Conservation (phyloP, 2,329 filamentous ascomycete species). For the Cucurbitaria berberidis region DNA sequence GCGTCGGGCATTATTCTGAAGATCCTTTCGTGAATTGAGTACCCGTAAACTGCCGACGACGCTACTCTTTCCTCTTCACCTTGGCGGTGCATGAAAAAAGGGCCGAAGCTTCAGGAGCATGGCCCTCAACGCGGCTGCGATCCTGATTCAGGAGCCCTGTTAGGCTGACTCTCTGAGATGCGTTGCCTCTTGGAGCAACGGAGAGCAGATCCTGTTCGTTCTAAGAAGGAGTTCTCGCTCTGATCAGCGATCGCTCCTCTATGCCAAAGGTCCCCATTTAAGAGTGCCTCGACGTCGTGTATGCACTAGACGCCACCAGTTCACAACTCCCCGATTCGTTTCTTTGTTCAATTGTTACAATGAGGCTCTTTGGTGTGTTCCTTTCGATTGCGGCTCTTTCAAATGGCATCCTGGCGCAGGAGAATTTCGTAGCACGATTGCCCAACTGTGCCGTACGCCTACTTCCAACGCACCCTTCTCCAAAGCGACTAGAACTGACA, state of each 20-base stretch:
- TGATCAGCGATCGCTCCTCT: not conserved
- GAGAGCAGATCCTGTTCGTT: not conserved
- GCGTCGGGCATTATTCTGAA: not conserved
- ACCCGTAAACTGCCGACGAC: not conserved
- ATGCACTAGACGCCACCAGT: not conserved
- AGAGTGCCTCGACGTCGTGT: not conserved
- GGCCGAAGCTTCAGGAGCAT: not conserved
- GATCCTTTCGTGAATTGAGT: not conserved
- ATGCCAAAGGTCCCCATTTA: not conserved
- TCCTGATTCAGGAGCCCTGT: not conserved
- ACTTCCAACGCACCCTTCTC: not conserved
- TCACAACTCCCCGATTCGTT: not conserved
- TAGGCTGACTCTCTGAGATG: not conserved
- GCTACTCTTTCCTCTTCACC: not conserved
- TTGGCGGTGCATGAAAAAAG: not conserved
- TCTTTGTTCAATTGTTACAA: slow-evolving; percentile 1
- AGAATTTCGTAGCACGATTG: slow-evolving; percentile 15
- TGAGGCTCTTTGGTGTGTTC: slow-evolving; percentile 11
- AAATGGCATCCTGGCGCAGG: slow-evolving; percentile 18
- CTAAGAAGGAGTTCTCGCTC: not conserved
- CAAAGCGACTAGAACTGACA: not conserved
- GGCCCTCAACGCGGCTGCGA: not conserved
- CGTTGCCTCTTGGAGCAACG: not conserved
- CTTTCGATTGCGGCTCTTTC: slow-evolving; percentile 1
- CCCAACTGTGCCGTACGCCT: slow-evolving; percentile 20